These are phyloP conservation scores for Fusarium sp. DNA, from an alignment of 2,329 filamentous ascomycete genomes.

Conservation along the genomic window DNA sequence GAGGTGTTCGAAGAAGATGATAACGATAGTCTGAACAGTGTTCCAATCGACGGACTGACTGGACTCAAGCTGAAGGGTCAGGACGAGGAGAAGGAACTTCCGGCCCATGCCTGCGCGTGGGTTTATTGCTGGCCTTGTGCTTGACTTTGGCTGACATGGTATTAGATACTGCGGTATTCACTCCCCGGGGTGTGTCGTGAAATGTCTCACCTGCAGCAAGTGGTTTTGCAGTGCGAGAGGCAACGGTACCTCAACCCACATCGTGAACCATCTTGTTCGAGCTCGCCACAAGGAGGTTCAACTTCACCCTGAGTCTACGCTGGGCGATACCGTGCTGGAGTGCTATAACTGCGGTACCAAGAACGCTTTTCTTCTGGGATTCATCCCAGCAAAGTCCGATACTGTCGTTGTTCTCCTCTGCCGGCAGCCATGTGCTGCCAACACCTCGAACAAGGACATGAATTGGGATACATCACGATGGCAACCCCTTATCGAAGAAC, in stretches of 20 bases:
- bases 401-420: conserved; percentile 97
- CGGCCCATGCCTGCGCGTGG: conserved; percentile 95
- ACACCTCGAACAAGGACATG: conserved; percentile 98
- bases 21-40: conserved; percentile 80
- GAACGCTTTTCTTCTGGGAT: conserved; percentile 96
- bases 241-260: conserved; percentile 96
- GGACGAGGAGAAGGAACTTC: conserved; percentile 91
- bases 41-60: conserved; percentile 81
- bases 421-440: conserved; percentile 94
- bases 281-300: conserved; percentile 99
- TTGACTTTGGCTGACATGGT: conserved; percentile 43
- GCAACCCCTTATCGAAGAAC: conserved; percentile 97
- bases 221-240: conserved; percentile 99
- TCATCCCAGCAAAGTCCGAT: conserved; percentile 98
- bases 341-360: conserved; percentile 99
- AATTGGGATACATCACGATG: conserved; percentile 99
- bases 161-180: conserved; percentile 95
- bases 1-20: conserved; percentile 89
- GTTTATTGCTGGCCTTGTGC: conserved; percentile 55
- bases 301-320: conserved; percentile 89
- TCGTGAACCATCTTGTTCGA: conserved; percentile 97
- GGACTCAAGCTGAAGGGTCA: conserved; percentile 68
- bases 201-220: conserved; percentile 94
- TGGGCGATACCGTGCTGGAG: conserved; percentile 96
- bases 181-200: conserved; percentile 93